Evolutionary conservation across 495 filamentous ascomycete species (phyloP), one percentile per base, ranked within the genome.

Genomic region (Recurvomyces mirabilis): DNA sequence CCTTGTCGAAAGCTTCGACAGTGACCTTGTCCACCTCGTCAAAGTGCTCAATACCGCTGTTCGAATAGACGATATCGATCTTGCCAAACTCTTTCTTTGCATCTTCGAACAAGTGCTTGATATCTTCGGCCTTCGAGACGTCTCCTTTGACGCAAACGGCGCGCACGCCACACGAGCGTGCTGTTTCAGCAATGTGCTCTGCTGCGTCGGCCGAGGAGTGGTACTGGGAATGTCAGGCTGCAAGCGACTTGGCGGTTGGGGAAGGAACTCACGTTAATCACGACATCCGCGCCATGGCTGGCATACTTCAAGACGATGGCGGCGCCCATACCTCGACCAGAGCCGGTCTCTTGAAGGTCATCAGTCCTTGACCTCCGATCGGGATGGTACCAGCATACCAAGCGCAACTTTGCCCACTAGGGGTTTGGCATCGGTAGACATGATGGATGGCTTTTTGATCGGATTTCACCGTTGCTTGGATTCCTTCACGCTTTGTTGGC

Each of bases 281-380:
- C 60, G 13, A 68, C 44, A 29, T 58, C 38, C 13, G 65, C 49
- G 33, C 14, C 66, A 14, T 33, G 36, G 2, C 17, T 6, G 13
- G 24, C 70, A 10, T 73, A 62, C 4, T 68, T 65, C 6, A 58
- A 50, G 9, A 68, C 70, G 5, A 73, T 69, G 5, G 65, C 69
- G 4, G 66, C 65, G 15, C 70, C 70, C 43, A 74, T 74, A 13
- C 70, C 70, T 12, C 69, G 71, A 1, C 67, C 68, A 10, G 69
- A 66, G 17, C 70, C 70, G 1, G 70, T 74, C 26, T n/a, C n/a
- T n/a, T n/a, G n/a, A n/a, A n/a, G n/a, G n/a, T n/a, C n/a, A n/a
- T n/a, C n/a, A n/a, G n/a, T n/a, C n/a, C n/a, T n/a, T n/a, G n/a
- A n/a, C n/a, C n/a, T n/a, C n/a, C n/a, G n/a, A n/a, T n/a, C n/a